These are phyloP conservation scores for Parathielavia hyrcaniae DNA, from an alignment of 495 filamentous ascomycete genomes.

Conservation along the genomic window DNA sequence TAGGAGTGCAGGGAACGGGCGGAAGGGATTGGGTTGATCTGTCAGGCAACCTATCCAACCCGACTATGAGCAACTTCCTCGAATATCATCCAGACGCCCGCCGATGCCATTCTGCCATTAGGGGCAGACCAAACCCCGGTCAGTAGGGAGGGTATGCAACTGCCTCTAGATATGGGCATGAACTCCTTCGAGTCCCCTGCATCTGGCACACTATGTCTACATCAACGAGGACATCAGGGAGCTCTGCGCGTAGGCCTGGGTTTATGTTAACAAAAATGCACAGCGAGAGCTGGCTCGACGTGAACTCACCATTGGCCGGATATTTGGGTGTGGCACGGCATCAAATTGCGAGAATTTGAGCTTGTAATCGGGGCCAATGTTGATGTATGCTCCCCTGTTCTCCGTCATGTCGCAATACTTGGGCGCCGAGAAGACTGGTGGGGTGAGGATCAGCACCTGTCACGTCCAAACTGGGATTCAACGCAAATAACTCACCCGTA, in stretches of 20 bases:
- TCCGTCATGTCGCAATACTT: conserved; percentile 97
- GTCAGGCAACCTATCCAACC: no score
- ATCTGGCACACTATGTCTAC: conserved; percentile 25
- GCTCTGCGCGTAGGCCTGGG: conserved; percentile 73
- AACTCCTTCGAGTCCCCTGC: neutral
- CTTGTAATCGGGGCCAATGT: conserved; percentile 87
- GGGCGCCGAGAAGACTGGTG: conserved; percentile 85
- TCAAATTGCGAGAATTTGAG: conserved; percentile 88
- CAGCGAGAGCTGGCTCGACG: neutral
- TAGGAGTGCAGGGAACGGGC: no score
- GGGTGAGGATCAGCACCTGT: conserved; percentile 21
- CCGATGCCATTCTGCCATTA: neutral
- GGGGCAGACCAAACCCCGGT: neutral
- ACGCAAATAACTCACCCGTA: conserved; percentile 53
- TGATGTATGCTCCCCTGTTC: conserved; percentile 98
- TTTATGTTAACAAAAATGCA: neutral
- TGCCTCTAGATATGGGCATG: neutral
- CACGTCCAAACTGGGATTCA: neutral
- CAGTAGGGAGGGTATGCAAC: neutral
- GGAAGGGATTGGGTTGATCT: no score
- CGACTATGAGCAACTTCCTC: no score
- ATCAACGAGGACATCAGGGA: conserved; percentile 60
- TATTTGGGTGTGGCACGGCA: conserved; percentile 90
- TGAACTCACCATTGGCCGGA: conserved; percentile 81
- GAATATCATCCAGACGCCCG: neutral